Percentiles rank a stretch among this genome's conserved stretches.
Conservation (phyloP, 129 eudicot species). For the Tagetes patula region DNA sequence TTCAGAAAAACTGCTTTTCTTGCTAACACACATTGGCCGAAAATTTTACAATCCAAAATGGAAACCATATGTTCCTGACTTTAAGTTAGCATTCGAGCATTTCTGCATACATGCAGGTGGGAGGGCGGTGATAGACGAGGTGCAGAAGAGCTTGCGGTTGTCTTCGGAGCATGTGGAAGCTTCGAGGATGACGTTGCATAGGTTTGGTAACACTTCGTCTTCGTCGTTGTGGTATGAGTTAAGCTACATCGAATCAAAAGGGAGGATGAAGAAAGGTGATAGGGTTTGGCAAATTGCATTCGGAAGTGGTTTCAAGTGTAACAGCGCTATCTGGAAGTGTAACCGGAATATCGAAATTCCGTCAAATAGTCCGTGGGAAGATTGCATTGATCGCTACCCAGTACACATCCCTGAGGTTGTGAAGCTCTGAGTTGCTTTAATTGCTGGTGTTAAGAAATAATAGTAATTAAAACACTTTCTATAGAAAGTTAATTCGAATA, state of each 20-base stretch:
- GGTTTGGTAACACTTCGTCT: slow-evolving; percentile 78
- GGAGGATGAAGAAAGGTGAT: slow-evolving; percentile 74
- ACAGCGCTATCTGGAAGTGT: slow-evolving; percentile 84
- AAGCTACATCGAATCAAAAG: slow-evolving; percentile 62
- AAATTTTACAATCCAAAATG: slow-evolving; percentile 60
- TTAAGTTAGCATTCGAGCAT: slow-evolving; percentile 70
- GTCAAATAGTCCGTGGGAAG: slow-evolving; percentile 62
- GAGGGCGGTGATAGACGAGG: slow-evolving; percentile 71
- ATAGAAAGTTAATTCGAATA: too few species aligned
- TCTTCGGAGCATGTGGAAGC: slow-evolving; percentile 76
- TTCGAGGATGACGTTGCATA: slow-evolving; percentile 69
- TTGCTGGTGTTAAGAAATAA: background rate
- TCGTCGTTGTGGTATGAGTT: slow-evolving; percentile 79
- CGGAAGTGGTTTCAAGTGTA: slow-evolving; percentile 87
- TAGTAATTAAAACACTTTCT: too few species aligned
- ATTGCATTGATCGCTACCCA: slow-evolving; percentile 64
- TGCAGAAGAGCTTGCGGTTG: slow-evolving; percentile 65
- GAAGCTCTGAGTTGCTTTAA: slow-evolving; percentile 46
- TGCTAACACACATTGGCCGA: slow-evolving; percentile 57
- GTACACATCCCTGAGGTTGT: slow-evolving; percentile 73
- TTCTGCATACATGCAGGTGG: slow-evolving; percentile 87
- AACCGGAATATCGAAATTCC: slow-evolving; percentile 50
- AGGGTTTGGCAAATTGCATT: slow-evolving; percentile 81
- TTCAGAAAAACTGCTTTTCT: slow-evolving; percentile 57
- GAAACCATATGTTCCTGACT: slow-evolving; percentile 76